Evolutionary conservation across 371 early-diverging fungal genomes (phyloP).

Genomic region (Apophysomyces elegans): DNA sequence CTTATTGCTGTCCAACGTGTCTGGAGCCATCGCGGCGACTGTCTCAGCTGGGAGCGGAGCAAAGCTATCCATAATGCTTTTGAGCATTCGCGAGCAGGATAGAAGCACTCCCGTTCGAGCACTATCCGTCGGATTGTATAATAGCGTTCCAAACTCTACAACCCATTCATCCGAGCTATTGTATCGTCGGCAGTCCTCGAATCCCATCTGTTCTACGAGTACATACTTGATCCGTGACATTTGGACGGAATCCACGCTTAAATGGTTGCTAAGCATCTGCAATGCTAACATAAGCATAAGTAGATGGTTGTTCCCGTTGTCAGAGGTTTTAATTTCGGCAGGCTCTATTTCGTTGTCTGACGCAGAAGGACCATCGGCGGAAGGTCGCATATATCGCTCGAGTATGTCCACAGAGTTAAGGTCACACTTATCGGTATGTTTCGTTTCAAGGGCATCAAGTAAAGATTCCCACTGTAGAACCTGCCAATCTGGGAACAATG

Average conservation of each 20-base stretch:
- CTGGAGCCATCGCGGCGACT: conserved; percentile 42
- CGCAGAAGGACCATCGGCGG: background rate
- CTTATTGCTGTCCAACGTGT: conserved; percentile 36
- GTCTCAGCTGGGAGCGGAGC: conserved; percentile 49
- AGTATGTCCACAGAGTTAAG: conserved; percentile 31
- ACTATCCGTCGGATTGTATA: conserved; percentile 39
- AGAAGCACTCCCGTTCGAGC: conserved; percentile 41
- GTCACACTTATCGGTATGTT: conserved; percentile 22
- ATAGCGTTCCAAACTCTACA: conserved; percentile 41
- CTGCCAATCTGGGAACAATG: conserved; percentile 59
- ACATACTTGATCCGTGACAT: conserved; percentile 47
- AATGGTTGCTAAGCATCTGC: conserved; percentile 55
- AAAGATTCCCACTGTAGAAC: conserved; percentile 59
- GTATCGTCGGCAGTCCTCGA: conserved; percentile 40
- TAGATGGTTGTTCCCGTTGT: conserved; percentile 49
- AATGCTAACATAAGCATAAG: conserved; percentile 51
- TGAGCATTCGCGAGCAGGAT: conserved; percentile 46
- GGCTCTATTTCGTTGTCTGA: background rate
- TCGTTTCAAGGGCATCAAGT: conserved; percentile 45
- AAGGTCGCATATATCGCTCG: conserved; percentile 35
- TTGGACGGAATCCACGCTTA: conserved; percentile 40
- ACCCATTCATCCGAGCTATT: conserved; percentile 36
- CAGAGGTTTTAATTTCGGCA: conserved; percentile 17
- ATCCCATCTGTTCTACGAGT: conserved; percentile 47
- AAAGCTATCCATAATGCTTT: conserved; percentile 58